These are phyloP conservation scores for Cyberlindnera mrakii DNA, from an alignment of 805 yeast genomes.

Conservation along the genomic window DNA sequence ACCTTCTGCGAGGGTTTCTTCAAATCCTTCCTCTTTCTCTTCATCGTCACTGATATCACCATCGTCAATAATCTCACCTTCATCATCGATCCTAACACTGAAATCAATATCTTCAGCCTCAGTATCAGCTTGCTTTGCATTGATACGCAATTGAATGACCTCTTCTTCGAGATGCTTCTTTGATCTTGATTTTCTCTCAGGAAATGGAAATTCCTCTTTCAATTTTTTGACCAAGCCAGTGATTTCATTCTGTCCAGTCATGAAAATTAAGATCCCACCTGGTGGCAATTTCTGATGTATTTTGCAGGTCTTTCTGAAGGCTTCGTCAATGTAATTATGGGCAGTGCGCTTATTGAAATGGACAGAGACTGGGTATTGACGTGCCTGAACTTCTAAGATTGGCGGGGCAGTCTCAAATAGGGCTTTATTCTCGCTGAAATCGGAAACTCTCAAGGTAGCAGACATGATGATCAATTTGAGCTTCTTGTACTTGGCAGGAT, in stretches of 20 bases:
- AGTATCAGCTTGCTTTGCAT: constrained; percentile 54
- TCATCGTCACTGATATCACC: constrained; percentile 33
- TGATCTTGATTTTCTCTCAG: constrained; percentile 21
- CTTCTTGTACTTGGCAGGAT: constrained; percentile 47
- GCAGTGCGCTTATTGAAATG: constrained; percentile 84
- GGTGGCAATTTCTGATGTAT: constrained; percentile 84
- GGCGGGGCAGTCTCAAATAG: constrained; percentile 79
- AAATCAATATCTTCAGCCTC: constrained; percentile 90
- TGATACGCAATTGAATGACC: constrained; percentile 40
- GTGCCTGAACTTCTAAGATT: constrained; percentile 78
- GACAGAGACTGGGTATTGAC: constrained; percentile 89
- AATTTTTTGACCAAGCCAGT: constrained; percentile 64
- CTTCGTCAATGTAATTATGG: constrained; percentile 78
- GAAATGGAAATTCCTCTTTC: constrained; percentile 61
- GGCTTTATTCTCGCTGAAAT: constrained; percentile 75
- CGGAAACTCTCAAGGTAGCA: constrained; percentile 90
- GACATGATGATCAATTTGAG: constrained; percentile 91
- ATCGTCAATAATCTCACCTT: constrained; percentile 29
- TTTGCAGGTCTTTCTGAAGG: constrained; percentile 76
- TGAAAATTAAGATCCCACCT: constrained; percentile 86
- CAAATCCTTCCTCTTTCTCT: constrained; percentile 53
- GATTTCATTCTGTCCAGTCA: constrained; percentile 95
- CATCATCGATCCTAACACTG: constrained; percentile 38
- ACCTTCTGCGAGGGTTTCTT: constrained; percentile 65
- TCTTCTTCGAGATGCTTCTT: constrained; percentile 25